These are phyloP conservation scores for Corymbia citriodora DNA, from an alignment of 441 rosid genomes.

Conservation along the genomic window DNA sequence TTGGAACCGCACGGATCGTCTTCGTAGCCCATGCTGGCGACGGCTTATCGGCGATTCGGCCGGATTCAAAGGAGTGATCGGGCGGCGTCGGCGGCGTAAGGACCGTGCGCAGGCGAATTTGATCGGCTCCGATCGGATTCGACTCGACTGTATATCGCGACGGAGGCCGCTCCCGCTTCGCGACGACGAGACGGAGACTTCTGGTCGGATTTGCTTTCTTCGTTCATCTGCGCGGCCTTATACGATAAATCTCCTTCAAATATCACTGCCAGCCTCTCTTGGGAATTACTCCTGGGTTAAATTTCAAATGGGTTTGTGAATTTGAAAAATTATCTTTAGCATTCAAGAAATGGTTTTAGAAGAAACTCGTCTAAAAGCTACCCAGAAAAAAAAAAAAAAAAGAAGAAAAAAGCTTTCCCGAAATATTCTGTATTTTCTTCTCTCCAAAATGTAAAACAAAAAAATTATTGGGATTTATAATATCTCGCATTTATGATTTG, in stretches of 20 bases:
- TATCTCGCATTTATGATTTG: not conserved
- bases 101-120: not conserved
- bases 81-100: not conserved
- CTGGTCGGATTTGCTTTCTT: not conserved
- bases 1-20: conserved; percentile 33
- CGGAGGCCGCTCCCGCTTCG: not conserved
- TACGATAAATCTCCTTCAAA: not conserved
- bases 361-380: not conserved
- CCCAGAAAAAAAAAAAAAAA: not conserved
- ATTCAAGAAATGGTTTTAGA: not conserved
- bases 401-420: not conserved
- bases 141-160: not conserved
- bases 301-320: not conserved
- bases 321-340: not conserved
- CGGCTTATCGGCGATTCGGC: not conserved
- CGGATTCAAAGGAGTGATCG: not conserved
- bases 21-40: conserved; percentile 34
- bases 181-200: not conserved
- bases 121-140: not conserved
- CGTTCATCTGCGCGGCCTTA: not conserved
- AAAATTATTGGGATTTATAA: not conserved
- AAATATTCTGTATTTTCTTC: not conserved
- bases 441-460: not conserved
- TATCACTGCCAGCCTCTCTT: not conserved
- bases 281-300: not conserved